Evolutionary conservation across 2,329 filamentous ascomycete species (phyloP).

Genomic region (Trichoderma hamatum): DNA sequence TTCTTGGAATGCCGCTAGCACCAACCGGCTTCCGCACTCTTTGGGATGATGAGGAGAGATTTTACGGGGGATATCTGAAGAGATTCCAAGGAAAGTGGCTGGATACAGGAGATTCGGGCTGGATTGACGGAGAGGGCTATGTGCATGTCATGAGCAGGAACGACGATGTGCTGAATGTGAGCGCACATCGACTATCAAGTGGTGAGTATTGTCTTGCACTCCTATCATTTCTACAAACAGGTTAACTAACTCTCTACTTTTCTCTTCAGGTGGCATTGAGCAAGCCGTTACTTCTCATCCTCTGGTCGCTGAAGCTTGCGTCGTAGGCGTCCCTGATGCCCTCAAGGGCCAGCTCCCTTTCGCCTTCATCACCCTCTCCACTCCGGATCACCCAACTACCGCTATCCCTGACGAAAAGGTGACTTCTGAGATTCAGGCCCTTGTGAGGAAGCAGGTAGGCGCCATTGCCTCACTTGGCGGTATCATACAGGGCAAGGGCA

Average conservation of each 20-base stretch:
- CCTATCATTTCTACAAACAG: background rate
- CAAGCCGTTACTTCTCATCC: constrained; percentile 86
- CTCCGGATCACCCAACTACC: constrained; percentile 51
- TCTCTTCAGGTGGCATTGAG: constrained; percentile 72
- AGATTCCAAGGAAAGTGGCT: constrained; percentile 82
- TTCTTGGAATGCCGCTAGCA: constrained; percentile 78
- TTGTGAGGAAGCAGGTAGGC: constrained; percentile 80
- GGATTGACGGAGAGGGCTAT: constrained; percentile 75
- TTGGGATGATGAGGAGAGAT: constrained; percentile 83
- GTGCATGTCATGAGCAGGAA: constrained; percentile 65
- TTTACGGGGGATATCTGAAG: constrained; percentile 82
- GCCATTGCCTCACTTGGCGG: constrained; percentile 85
- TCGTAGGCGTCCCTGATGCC: constrained; percentile 81
- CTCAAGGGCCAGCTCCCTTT: constrained; percentile 92
- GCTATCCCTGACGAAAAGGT: constrained; percentile 53
- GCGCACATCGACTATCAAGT: constrained; percentile 86
- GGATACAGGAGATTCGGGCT: constrained; percentile 88
- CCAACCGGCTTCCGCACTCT: constrained; percentile 85
- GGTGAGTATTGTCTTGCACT: constrained; percentile 53
- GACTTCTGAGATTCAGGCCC: constrained; percentile 66
- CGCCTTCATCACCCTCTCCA: constrained; percentile 71
- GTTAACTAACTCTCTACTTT: constrained; percentile 12
- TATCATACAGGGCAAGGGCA: constrained; percentile 79
- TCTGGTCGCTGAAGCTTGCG: constrained; percentile 77
- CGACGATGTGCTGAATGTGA: constrained; percentile 96